A percentile compares a stretch with the other conserved stretches of the same genome.
Conservation (phyloP, 176 grass and related monocot genomes). For the Raddia guianensis region DNA sequence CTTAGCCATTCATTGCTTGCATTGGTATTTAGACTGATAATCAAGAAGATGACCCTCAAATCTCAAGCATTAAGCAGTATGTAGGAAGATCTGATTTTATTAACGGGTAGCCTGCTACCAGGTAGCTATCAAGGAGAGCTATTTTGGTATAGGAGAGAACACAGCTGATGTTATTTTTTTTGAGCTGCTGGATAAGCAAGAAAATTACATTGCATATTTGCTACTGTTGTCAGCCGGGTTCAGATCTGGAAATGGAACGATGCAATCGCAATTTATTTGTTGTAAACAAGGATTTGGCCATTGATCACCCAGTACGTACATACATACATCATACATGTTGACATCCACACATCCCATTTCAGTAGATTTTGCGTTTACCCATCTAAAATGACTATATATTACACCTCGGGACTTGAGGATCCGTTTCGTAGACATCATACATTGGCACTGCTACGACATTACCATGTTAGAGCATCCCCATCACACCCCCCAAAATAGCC, state of each 20-base stretch:
- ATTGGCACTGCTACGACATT: neutral
- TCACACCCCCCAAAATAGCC: too few species aligned
- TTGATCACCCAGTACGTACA: neutral
- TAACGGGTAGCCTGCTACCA: neutral
- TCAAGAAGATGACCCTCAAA: constrained; percentile 5
- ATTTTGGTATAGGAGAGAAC: constrained; percentile 13
- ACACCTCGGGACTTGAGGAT: too few species aligned
- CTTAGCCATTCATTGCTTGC: neutral
- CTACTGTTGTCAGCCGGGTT: neutral
- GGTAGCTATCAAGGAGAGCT: neutral
- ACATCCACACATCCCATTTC: neutral
- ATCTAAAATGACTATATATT: too few species aligned
- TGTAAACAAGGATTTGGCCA: neutral
- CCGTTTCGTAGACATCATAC: neutral
- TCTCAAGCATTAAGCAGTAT: neutral
- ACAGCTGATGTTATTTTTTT: constrained; percentile 21
- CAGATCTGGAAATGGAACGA: constrained; percentile 20
- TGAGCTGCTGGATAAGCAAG: neutral
- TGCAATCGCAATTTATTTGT: neutral
- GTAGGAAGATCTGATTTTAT: constrained; percentile 26
- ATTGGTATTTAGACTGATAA: constrained; percentile 28
- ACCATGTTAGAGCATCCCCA: too few species aligned
- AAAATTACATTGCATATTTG: neutral
- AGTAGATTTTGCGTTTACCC: neutral
- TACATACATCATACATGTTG: too few species aligned